Conservation (phyloP, 2,329 filamentous ascomycete species). For the Chrysosporium queenslandicum region DNA sequence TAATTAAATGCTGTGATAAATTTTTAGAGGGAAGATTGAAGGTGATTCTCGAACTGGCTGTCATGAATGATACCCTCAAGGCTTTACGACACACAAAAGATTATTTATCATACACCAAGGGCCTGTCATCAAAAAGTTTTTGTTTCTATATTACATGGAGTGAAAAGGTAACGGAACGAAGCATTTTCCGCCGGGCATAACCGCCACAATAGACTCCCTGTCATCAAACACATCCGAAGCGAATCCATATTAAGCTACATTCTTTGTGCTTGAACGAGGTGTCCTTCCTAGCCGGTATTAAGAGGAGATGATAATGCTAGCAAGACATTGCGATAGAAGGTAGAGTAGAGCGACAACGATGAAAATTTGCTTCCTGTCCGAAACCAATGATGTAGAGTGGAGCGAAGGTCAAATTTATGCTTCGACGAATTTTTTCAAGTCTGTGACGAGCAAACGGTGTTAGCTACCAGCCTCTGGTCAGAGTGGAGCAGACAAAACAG, state of each 20-base stretch:
- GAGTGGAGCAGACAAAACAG: neutral
- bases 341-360: neutral
- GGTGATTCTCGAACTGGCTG: too few species aligned
- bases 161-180: neutral
- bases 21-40: too few species aligned
- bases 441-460: conserved; percentile 32
- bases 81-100: too few species aligned
- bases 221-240: conserved; percentile 1
- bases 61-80: too few species aligned
- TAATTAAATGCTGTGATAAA: too few species aligned
- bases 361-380: neutral
- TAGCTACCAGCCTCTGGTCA: neutral
- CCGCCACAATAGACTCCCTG: neutral
- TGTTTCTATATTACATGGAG: conserved; percentile 7
- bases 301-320: neutral
- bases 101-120: neutral
- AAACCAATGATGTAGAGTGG: neutral
- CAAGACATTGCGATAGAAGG: neutral
- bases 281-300: neutral
- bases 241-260: neutral
- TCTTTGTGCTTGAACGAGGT: neutral
- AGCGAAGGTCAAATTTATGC: conserved; percentile 39
- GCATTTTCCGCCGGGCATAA: neutral
- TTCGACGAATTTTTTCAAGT: conserved; percentile 76
- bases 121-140: neutral